Conservation (phyloP, 2,329 filamentous ascomycete species). For the Trichophyton mentagrophytes region DNA sequence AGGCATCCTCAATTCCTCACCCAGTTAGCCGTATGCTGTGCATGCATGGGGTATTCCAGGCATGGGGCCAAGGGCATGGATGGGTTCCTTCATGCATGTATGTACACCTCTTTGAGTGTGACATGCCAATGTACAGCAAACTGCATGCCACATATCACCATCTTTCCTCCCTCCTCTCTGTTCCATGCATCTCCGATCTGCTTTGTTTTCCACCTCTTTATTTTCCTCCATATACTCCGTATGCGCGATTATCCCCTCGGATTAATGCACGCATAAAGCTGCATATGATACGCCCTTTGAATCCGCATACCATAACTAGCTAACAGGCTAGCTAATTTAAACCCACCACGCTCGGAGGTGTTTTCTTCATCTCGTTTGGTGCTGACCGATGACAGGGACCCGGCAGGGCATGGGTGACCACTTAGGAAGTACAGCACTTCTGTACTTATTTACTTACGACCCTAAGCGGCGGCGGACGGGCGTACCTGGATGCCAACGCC, state of each 20-base stretch:
- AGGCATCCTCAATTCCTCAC: background rate
- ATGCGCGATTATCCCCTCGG: background rate
- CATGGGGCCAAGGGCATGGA: background rate
- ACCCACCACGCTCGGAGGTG: no score
- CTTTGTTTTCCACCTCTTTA: background rate
- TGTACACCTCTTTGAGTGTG: no score
- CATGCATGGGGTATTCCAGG: background rate
- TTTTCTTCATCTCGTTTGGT: background rate
- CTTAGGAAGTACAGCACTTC: no score
- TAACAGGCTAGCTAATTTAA: background rate
- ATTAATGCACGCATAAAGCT: background rate
- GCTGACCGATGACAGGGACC: background rate
- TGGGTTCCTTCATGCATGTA: no score
- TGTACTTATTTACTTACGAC: no score
- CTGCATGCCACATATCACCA: background rate
- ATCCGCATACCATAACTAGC: background rate
- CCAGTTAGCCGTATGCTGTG: background rate
- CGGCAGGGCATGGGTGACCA: background rate
- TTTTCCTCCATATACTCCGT: background rate
- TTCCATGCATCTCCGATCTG: background rate
- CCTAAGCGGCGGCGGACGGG: background rate
- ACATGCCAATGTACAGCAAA: background rate
- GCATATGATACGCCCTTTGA: no score
- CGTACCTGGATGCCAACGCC: background rate
- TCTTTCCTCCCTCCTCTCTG: background rate